Evolutionary conservation across 805 yeast species (phyloP).

Genomic region (Ogataea trehaloabstinens): DNA sequence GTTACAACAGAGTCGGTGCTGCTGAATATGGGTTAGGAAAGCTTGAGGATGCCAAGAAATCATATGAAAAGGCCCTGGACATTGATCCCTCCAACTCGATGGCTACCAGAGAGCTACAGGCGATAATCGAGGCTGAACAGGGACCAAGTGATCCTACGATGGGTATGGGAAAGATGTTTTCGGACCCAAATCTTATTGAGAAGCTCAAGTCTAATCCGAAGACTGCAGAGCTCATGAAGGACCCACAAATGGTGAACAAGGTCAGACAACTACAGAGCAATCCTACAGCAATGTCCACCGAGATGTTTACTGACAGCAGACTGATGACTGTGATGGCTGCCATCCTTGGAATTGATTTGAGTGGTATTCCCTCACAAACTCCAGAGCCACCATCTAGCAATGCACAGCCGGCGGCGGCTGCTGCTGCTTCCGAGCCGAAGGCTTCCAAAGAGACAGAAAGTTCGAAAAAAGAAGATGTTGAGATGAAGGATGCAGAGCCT

Average conservation of each 20-base stretch:
- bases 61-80: conserved; percentile 77
- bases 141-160: conserved; percentile 49
- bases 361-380: conserved; percentile 32
- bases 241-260: conserved; percentile 77
- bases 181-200: conserved; percentile 74
- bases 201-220: conserved; percentile 81
- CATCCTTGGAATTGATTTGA: conserved; percentile 76
- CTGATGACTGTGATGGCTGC: conserved; percentile 86
- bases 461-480: conserved; percentile 23
- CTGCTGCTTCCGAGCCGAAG: conserved; percentile 21
- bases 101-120: conserved; percentile 78
- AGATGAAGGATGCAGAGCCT: conserved; percentile 28
- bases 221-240: conserved; percentile 83
- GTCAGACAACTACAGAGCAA: conserved; percentile 58
- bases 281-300: conserved; percentile 72
- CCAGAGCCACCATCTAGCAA: conserved; percentile 14
- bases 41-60: conserved; percentile 66
- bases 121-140: conserved; percentile 57
- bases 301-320: conserved; percentile 76
- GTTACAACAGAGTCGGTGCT: conserved; percentile 89
- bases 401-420: conserved; percentile 25
- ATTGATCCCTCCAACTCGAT: conserved; percentile 78
- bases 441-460: conserved; percentile 1
- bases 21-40: conserved; percentile 87
- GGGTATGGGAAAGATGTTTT: conserved; percentile 76